Base-by-base conservation (phyloP, 1,139 yeast genomes). In the Diutina ranongensis region DNA sequence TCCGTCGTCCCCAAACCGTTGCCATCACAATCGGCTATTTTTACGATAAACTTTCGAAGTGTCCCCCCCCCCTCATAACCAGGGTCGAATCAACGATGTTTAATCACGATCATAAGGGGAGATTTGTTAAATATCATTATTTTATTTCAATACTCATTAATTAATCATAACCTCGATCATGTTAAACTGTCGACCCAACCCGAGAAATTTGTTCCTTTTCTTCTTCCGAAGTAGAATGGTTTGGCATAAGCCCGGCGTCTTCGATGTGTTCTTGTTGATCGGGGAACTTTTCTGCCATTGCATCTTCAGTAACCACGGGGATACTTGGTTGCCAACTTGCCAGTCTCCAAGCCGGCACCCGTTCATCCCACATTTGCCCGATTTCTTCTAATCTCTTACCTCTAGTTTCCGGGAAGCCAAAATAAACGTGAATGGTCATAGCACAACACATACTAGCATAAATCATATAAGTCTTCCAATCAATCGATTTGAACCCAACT, bases 371-470 rank as follows among this genome's bases (percentile, higher is more conserved):
- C 67, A 78, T 67, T 67, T 75, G 73, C 22, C 73, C 80, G 50
- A 78, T 68, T 61, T 78, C 81, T 63, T 79, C 84, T 67, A 79
- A 69, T 50, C 83, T 68, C 62, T 72, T 74, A 48, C 81, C 80
- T 57, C 68, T 75, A 31, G 85, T 79, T 60, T 76, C 78, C 51
- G 80, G 71, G 76, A 76, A 79, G 62, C 74, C 81, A 69, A 83
- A 74, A 68, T 63, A 80, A 47, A 81, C 82, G 54, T 76, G 83
- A 47, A 76, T 47, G 68, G 71, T 67, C 80, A 78, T 76, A 48
- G 61, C 66, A 20, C 60, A 57, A 60, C 81, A 76, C 58, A 74
- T 74, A 20, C 27, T 18, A 36, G 51, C 53, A 40, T 49, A 71
- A 45, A 74, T 61, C 47, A 65, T 60, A 52, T 72, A 72, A 19